These are phyloP conservation scores for Labyrinthula sp. DNA, from an alignment of 352 stramenopile species.

Conservation along the genomic window DNA sequence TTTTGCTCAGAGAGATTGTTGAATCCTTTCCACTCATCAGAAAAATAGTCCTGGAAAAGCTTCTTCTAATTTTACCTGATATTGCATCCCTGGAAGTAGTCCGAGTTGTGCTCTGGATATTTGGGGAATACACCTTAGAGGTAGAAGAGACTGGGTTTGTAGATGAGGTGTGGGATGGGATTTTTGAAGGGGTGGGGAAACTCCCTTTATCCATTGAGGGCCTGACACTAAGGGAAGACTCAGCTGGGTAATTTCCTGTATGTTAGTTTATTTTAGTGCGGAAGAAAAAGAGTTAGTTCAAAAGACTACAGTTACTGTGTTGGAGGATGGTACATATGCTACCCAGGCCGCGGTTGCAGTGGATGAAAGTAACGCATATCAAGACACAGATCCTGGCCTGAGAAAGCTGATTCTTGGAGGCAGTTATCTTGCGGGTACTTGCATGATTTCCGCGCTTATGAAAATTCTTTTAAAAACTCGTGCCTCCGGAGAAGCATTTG, in stretches of 20 bases:
- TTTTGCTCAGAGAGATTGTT: slow-evolving; percentile 93
- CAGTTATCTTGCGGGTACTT: slow-evolving; percentile 86
- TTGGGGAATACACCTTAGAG: slow-evolving; percentile 60
- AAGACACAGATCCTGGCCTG: slow-evolving; percentile 39
- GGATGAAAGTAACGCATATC: slow-evolving; percentile 9
- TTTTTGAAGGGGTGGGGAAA: too few relatives aligned
- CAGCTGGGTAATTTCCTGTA: too few relatives aligned
- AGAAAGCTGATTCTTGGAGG: slow-evolving; percentile 64
- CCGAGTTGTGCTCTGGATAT: slow-evolving; percentile 84
- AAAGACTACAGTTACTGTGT: slow-evolving; percentile 92
- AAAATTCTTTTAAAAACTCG: slow-evolving; percentile 74
- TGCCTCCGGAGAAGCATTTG: too few relatives aligned
- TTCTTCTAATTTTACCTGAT: slow-evolving; percentile 72
- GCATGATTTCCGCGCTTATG: slow-evolving; percentile 69
- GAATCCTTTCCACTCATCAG: slow-evolving; percentile 80
- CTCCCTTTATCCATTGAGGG: too few relatives aligned
- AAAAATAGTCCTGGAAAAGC: slow-evolving; percentile 68
- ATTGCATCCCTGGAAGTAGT: slow-evolving; percentile 82
- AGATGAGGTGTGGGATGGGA: too few relatives aligned
- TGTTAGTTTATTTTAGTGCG: too few relatives aligned
- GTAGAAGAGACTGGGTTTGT: slow-evolving; percentile 50
- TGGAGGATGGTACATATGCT: slow-evolving; percentile 95
- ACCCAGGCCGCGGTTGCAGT: slow-evolving; percentile 73
- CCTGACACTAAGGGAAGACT: too few relatives aligned
- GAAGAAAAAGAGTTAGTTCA: too few relatives aligned